These are phyloP conservation scores for Arctostaphylos glauca DNA, from an alignment of 148 eudicot genomes.

Conservation along the genomic window DNA sequence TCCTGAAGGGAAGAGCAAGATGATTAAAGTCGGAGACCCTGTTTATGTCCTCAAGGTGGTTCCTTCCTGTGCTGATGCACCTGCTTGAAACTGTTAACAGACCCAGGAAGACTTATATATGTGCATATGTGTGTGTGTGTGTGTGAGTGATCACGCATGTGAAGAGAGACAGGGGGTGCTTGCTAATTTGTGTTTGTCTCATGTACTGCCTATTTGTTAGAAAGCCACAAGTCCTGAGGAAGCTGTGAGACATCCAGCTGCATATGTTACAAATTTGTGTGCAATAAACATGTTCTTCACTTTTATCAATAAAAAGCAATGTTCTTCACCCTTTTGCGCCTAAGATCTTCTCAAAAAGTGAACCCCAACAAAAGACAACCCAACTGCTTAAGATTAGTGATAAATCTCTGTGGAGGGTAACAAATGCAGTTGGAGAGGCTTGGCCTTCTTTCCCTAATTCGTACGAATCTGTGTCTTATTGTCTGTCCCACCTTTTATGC, in stretches of 20 bases:
- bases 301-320: no score
- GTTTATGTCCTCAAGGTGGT: slow-evolving; percentile 45
- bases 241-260: not conserved
- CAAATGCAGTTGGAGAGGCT: not conserved
- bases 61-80: slow-evolving; percentile 64
- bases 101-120: not conserved
- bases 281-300: not conserved
- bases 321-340: no score
- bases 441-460: not conserved
- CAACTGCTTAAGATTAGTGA: not conserved
- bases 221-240: not conserved
- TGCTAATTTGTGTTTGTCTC: no score
- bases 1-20: slow-evolving; percentile 41
- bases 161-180: no score
- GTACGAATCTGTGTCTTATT: not conserved
- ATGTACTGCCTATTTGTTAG: not conserved
- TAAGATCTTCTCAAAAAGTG: not conserved
- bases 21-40: slow-evolving; percentile 72
- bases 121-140: no score
- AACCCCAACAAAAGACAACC: not conserved
- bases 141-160: no score
- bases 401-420: not conserved
- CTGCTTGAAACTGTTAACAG: slow-evolving; percentile 37
- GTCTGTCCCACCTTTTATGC: not conserved
- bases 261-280: not conserved